Percentiles rank a stretch among this genome's conserved stretches.
Conservation (phyloP, 148 eudicot genomes). For the Suaeda aralocaspica region DNA sequence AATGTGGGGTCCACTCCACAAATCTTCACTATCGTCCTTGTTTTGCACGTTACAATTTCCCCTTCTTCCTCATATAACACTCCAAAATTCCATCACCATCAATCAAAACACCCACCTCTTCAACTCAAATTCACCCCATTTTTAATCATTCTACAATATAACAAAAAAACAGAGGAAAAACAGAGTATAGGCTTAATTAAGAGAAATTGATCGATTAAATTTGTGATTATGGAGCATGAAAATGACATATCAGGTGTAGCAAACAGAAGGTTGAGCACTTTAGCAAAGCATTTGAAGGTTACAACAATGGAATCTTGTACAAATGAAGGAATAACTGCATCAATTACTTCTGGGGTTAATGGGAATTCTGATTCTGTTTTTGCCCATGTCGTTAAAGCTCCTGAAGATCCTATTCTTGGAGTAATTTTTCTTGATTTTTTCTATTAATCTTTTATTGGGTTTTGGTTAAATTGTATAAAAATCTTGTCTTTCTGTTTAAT, state of each 20-base stretch:
- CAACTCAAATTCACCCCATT: neutral
- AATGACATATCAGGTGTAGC: constrained; percentile 14
- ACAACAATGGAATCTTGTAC: constrained; percentile 12
- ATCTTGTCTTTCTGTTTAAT: neutral
- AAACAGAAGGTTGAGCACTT: constrained; percentile 51
- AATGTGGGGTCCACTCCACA: too few relatives aligned
- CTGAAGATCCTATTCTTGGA: constrained; percentile 98
- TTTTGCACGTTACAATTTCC: constrained; percentile 25
- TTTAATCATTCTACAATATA: neutral
- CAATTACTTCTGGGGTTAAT: constrained; percentile 44
- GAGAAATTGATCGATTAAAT: neutral
- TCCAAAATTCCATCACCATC: neutral
- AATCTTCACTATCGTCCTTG: constrained; percentile 14
- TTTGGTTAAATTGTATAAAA: neutral
- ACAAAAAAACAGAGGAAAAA: neutral
- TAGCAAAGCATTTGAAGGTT: constrained; percentile 56
- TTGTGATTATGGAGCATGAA: neutral
- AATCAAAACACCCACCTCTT: neutral
- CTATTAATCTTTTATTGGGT: neutral
- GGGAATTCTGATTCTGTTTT: constrained; percentile 60
- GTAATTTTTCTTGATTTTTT: constrained; percentile 34
- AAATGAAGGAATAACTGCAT: constrained; percentile 31
- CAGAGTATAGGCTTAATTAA: neutral
- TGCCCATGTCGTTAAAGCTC: constrained; percentile 64
- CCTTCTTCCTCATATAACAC: neutral